Base-by-base conservation (phyloP, 2,329 filamentous ascomycete species). In the Hypoxylon sp. region DNA sequence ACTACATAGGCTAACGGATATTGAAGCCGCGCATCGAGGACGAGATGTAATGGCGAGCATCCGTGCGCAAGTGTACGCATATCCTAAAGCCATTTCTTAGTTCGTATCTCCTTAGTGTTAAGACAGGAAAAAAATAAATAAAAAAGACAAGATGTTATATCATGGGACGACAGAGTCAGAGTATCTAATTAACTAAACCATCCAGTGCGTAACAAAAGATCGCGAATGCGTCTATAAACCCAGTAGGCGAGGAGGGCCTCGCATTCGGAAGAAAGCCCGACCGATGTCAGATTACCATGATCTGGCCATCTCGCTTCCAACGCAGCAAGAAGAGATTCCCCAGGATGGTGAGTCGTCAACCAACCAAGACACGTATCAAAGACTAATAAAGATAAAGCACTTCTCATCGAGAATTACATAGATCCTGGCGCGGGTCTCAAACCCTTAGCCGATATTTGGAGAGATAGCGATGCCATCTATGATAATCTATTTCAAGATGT, bases 391-490 rank as follows among this genome's bases (percentile, higher is more conserved):
- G 43, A 28, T 49, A 25, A 51, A 77, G 75, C 63, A 9, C 71
- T 74, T 41, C 55, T 63, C 11, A 62, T 83, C 41, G 76, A 81
- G 60, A 78, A 78, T 28, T 83, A 81, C 61, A 82, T 83, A 69
- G 81, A 82, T 9, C 83, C 84, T 1, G 83, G 84, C 1, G 84
- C 82, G 5, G 84, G 82, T 5, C 77, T 86, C 49, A 83, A 80
- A 61, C 79, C 82, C 58, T 75, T 85, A 5, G 81, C 80, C 21
- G 82, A 83, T 68, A 77, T 80, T 25, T 79, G 81, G 34, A 80
- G 80, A 53, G 82, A 85, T 66, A 84, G 83, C 68, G 82, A 84
- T 70, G 81, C 81, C 32, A 82, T 84, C 49, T 84, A 83, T 64
- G 82, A 84, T 67, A 80, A 79, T 59, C 74, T 83, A 41, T 83